These are phyloP conservation scores for Neurospora hispaniola DNA, from an alignment of 495 filamentous ascomycete species.

Conservation along the genomic window DNA sequence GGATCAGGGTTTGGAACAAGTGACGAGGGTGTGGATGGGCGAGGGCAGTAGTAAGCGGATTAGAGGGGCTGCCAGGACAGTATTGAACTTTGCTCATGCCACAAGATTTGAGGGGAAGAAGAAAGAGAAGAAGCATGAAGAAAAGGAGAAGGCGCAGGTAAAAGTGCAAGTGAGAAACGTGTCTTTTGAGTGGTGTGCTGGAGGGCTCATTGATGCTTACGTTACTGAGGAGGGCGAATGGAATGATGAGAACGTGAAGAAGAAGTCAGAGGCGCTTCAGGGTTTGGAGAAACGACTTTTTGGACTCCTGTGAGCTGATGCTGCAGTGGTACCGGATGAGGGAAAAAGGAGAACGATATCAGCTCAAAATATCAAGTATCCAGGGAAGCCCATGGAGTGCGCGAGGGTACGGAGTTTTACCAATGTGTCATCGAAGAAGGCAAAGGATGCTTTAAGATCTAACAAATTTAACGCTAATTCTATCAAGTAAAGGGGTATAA, in stretches of 20 bases:
- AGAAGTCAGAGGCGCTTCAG: slow-evolving; percentile 18
- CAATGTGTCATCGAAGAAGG: not conserved
- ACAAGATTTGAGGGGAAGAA: not conserved
- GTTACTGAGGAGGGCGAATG: slow-evolving; percentile 41
- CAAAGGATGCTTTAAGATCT: not conserved
- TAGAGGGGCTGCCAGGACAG: slow-evolving; percentile 7
- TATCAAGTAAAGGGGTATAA: not conserved
- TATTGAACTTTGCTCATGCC: not conserved
- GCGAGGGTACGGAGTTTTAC: not conserved
- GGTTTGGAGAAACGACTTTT: slow-evolving; percentile 23
- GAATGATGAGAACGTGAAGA: slow-evolving; percentile 20
- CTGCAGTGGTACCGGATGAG: not conserved
- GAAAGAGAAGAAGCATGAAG: not conserved
- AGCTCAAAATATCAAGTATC: not conserved
- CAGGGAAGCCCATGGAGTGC: not conserved
- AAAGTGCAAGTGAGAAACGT: slow-evolving; percentile 41
- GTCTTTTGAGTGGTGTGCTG: slow-evolving; percentile 58
- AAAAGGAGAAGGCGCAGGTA: slow-evolving; percentile 1
- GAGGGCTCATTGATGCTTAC: slow-evolving; percentile 42
- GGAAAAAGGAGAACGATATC: not conserved
- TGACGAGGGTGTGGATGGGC: slow-evolving; percentile 37
- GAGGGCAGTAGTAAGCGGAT: slow-evolving; percentile 12
- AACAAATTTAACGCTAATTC: not conserved
- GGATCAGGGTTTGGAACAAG: slow-evolving; percentile 38
- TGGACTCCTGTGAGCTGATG: slow-evolving; percentile 16